Evolutionary conservation across 164 flowering plant species (phyloP).

Genomic region (Platanus orientalis): DNA sequence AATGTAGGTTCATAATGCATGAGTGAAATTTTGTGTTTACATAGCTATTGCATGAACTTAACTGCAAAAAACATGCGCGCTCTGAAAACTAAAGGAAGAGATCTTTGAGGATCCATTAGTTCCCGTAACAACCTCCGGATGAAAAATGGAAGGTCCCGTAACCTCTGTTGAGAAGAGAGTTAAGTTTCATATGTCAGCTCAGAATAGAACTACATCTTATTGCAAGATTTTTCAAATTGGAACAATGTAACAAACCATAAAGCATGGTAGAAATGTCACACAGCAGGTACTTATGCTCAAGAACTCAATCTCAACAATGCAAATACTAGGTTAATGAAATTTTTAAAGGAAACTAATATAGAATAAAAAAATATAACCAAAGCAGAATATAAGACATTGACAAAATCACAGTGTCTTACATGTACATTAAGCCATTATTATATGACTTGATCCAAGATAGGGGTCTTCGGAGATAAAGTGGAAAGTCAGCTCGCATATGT

Average conservation of each 20-base stretch:
- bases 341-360: too few species aligned
- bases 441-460: too few species aligned
- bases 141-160: constrained; percentile 87
- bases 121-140: constrained; percentile 68
- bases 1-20: too few species aligned
- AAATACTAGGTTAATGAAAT: too few species aligned
- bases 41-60: constrained; percentile 20
- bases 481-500: too few species aligned
- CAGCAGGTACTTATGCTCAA: too few species aligned
- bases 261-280: neutral
- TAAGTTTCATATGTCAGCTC: constrained; percentile 2
- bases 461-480: too few species aligned
- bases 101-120: constrained; percentile 72
- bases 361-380: too few species aligned
- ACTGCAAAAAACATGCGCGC: constrained; percentile 78
- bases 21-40: neutral
- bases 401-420: too few species aligned
- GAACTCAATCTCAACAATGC: too few species aligned
- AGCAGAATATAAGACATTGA: too few species aligned
- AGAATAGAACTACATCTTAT: neutral
- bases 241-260: neutral
- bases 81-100: constrained; percentile 70
- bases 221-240: neutral
- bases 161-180: constrained; percentile 42
- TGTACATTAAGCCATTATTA: too few species aligned